These are phyloP conservation scores for Ustulina deusta DNA, from an alignment of 2,329 filamentous ascomycete species.

Conservation along the genomic window DNA sequence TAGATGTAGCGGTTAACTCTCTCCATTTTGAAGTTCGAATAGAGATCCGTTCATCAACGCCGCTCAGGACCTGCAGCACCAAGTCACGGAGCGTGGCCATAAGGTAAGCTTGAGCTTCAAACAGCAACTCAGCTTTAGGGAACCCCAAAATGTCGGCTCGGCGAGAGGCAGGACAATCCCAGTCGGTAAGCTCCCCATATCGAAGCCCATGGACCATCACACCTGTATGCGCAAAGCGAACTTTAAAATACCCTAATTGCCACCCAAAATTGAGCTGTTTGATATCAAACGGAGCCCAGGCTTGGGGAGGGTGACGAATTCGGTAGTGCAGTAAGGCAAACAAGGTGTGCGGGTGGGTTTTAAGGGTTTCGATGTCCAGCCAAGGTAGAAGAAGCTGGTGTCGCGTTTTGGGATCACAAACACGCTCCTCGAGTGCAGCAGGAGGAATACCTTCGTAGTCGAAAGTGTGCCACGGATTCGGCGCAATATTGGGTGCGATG, in stretches of 20 bases:
- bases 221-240: not conserved
- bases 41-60: not conserved
- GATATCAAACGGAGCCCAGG: conserved; percentile 5
- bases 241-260: not conserved
- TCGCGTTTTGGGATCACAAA: not conserved
- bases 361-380: conserved; percentile 2
- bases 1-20: not conserved
- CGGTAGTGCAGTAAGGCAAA: conserved; percentile 8
- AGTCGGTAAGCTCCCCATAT: not conserved
- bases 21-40: conserved; percentile 5
- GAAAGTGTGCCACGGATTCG: not conserved
- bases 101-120: conserved; percentile 8
- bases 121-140: conserved; percentile 6
- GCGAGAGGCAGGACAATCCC: not conserved
- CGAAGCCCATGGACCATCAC: not conserved
- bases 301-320: not conserved
- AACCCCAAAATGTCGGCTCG: conserved; percentile 5
- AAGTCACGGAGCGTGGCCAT: not conserved
- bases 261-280: conserved; percentile 1
- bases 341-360: not conserved
- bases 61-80: not conserved
- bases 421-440: not conserved
- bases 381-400: conserved; percentile 8
- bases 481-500: not conserved
- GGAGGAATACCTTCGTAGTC: not conserved